Conservation (phyloP, 2,329 filamentous ascomycete species). For the Colletotrichum sublineola region DNA sequence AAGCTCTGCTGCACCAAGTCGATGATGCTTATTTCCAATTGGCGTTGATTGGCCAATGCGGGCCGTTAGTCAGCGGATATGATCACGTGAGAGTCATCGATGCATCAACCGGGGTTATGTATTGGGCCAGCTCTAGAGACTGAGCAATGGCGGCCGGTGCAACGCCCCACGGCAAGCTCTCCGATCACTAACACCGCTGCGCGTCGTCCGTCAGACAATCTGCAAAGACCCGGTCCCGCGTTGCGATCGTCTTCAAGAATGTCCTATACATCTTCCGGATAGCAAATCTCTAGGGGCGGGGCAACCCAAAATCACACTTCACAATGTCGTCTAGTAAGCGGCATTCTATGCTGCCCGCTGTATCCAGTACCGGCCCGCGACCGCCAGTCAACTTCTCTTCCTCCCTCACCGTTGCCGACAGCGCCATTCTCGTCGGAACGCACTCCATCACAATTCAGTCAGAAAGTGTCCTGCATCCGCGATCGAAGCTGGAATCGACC, state of each 20-base stretch:
- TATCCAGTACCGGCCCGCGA: constrained; percentile 67
- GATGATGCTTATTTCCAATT: constrained; percentile 42
- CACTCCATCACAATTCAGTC: constrained; percentile 84
- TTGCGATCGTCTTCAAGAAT: constrained; percentile 19
- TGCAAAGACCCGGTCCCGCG: background rate
- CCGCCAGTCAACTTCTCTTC: constrained; percentile 74
- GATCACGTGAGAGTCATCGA: background rate
- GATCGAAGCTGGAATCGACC: constrained; percentile 82
- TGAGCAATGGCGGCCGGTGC: background rate
- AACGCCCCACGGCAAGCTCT: constrained; percentile 26
- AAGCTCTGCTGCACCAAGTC: constrained; percentile 36
- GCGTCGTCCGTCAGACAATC: constrained; percentile 8
- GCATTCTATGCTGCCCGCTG: constrained; percentile 68
- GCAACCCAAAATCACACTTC: constrained; percentile 23
- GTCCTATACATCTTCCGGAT: constrained; percentile 17
- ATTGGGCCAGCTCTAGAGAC: constrained; percentile 8
- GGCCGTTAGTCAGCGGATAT: constrained; percentile 45
- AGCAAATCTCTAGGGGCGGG: constrained; percentile 25
- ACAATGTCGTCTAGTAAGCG: constrained; percentile 64
- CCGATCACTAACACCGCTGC: constrained; percentile 23
- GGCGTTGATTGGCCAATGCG: constrained; percentile 58
- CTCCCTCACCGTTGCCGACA: constrained; percentile 72
- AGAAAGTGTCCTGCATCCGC: constrained; percentile 88
- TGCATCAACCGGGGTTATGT: constrained; percentile 41
- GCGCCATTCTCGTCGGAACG: constrained; percentile 75